These are phyloP conservation scores for Jaltomata sinuosa DNA, from an alignment of 257 asterid genomes.

Conservation along the genomic window DNA sequence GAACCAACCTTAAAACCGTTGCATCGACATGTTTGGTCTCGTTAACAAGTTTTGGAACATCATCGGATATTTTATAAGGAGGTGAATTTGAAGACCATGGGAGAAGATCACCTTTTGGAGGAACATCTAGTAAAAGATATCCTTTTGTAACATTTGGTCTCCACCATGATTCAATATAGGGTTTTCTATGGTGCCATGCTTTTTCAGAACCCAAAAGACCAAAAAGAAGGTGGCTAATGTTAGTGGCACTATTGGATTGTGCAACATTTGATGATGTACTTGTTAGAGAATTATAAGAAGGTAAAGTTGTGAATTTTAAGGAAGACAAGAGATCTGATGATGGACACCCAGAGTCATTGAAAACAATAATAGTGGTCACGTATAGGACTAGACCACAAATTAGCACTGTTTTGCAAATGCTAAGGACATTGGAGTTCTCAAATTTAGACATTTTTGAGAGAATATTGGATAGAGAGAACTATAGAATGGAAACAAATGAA, in stretches of 20 bases:
- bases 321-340: not conserved
- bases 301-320: not conserved
- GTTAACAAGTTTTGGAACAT: conserved; percentile 12
- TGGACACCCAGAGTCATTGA: not conserved
- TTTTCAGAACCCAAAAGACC: conserved; percentile 46
- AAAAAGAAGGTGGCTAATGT: conserved; percentile 34
- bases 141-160: conserved; percentile 46
- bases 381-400: not conserved
- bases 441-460: not conserved
- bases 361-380: not conserved
- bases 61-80: conserved; percentile 33
- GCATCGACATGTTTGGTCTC: conserved; percentile 11
- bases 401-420: not conserved
- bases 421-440: not conserved
- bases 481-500: not conserved
- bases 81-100: conserved; percentile 63
- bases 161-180: conserved; percentile 71
- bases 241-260: not conserved
- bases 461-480: not conserved
- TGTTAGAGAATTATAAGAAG: conserved; percentile 10
- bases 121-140: conserved; percentile 28
- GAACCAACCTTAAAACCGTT: conserved; percentile 22
- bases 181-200: conserved; percentile 36
- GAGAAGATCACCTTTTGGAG: conserved; percentile 26
- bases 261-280: conserved; percentile 6